A percentile compares a stretch with the other conserved stretches of the same genome.
These are phyloP conservation scores for Lasiodiplodia sp. DNA, from an alignment of 2,329 filamentous ascomycete genomes.

Conservation along the genomic window DNA sequence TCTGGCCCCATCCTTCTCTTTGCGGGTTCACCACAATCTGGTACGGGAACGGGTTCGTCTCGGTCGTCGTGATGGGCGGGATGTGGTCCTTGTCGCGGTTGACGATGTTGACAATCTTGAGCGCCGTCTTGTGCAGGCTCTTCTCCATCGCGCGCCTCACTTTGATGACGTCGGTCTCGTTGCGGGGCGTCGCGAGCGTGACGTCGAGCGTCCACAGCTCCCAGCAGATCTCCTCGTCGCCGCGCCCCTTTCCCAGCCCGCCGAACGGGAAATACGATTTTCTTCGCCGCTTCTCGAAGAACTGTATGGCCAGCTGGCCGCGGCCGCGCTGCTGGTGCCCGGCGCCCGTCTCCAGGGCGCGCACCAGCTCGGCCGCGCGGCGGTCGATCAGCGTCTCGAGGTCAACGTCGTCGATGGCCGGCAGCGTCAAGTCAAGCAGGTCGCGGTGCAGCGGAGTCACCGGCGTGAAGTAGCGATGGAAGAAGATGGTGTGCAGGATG, in stretches of 20 bases:
- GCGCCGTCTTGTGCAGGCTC: slow-evolving; percentile 82
- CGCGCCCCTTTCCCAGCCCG: slow-evolving; percentile 53
- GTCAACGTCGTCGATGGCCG: slow-evolving; percentile 87
- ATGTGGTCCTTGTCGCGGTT: slow-evolving; percentile 95
- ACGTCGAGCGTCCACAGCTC: slow-evolving; percentile 95
- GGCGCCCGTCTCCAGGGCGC: slow-evolving; percentile 72
- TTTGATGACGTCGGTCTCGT: slow-evolving; percentile 86
- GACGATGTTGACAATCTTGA: slow-evolving; percentile 88
- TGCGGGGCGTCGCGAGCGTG: slow-evolving; percentile 87
- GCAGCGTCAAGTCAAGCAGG: slow-evolving; percentile 87
- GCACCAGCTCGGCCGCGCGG: slow-evolving; percentile 78
- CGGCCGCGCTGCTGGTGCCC: slow-evolving; percentile 65
- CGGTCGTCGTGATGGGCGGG: slow-evolving; percentile 91
- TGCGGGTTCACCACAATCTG: slow-evolving; percentile 89
- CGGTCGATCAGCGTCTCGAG: slow-evolving; percentile 94
- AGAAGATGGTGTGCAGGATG: slow-evolving; percentile 96
- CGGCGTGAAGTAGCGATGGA: slow-evolving; percentile 95
- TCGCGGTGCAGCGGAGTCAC: slow-evolving; percentile 84
- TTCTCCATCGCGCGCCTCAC: slow-evolving; percentile 91
- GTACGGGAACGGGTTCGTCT: slow-evolving; percentile 93
- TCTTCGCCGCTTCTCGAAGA: slow-evolving; percentile 89
- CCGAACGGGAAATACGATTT: slow-evolving; percentile 78
- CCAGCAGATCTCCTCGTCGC: slow-evolving; percentile 95
- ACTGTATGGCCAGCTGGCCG: slow-evolving; percentile 85
- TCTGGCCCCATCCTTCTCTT: slow-evolving; percentile 77